Percentiles rank a stretch among this genome's conserved stretches.
Conservation (phyloP, 305 asterid genomes). For the Fraxinus latifolia region DNA sequence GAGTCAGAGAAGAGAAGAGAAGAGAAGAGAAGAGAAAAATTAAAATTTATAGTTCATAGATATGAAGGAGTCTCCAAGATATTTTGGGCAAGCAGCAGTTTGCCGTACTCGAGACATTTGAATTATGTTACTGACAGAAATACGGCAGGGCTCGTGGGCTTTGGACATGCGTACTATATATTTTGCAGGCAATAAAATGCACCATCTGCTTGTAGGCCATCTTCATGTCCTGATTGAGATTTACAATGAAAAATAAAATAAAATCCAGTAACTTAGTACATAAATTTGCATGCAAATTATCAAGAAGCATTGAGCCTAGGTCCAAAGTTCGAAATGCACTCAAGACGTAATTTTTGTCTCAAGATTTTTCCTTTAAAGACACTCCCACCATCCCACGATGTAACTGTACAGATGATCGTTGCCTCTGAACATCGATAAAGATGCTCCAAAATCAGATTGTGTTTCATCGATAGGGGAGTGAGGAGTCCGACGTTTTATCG, state of each 20-base stretch:
- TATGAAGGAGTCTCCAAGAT: neutral
- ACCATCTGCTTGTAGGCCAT: neutral
- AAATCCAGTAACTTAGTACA: neutral
- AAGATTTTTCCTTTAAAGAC: neutral
- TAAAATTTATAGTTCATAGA: neutral
- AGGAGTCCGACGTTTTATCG: no score
- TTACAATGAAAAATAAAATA: no score
- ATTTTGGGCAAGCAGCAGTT: neutral
- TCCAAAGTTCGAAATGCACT: neutral
- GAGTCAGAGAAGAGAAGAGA: no score
- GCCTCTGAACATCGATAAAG: neutral
- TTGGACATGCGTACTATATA: neutral
- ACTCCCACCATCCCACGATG: neutral
- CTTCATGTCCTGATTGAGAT: neutral
- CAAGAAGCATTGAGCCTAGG: neutral
- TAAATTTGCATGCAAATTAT: neutral
- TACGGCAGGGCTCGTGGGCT: neutral
- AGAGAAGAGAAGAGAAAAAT: neutral
- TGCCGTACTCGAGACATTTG: neutral
- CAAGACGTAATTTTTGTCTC: neutral
- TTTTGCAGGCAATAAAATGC: neutral
- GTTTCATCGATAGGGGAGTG: neutral
- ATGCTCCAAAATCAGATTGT: neutral
- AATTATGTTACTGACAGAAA: neutral
- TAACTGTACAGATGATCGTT: neutral